Evolutionary conservation across 305 asterid species (phyloP), one percentile per base, ranked within the genome.

Genomic region (Fraxinus angustifolia): DNA sequence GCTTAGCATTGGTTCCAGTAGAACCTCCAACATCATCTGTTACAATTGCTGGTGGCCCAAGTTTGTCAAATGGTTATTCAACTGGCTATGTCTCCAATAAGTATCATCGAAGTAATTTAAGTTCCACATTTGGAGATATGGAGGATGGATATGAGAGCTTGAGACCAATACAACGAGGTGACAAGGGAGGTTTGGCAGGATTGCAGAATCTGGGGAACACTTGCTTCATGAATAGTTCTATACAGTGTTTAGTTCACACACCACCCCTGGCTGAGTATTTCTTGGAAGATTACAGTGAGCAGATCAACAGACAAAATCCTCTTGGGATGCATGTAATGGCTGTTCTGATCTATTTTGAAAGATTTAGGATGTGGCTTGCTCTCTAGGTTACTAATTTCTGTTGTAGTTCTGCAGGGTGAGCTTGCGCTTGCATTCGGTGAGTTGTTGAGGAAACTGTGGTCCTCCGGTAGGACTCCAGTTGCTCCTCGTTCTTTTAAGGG

Each of bases 401-500:
- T 48, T 83, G 80, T 84, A 38, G 81, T 84, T 79, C 81, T 88
- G 77, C 95, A 96, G 99, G 99, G 99, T 75, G 99, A 96, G 88
- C 99, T 96, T 82, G 98, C 99, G 1, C 81, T 92, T 87, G 90
- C 98, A 80, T 96, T 96, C 92, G 99, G 98, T 75, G 98, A 94
- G 58, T 82, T 96, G 65, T 81, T 94, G 90, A 90, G 98, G 92
- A 91, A 96, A 86, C 92, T 96, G 72, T 96, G 99, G 99, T 91
- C 97, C 67, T 91, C 98, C 42, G 98, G 98, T 28, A 88, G 89
- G 79, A 82, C 92, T 62, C 89, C 99, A 28, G 90, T 96, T 86
- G 95, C 97, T n/a, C 99, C 99, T 62, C 99, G 98, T 79, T 92
- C 85, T 74, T 96, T 96, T 87, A 96, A 96, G 88, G 95, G 93